These are phyloP conservation scores for Heliocybe sulcata DNA, from an alignment of 1,284 basidiomycete species.

Conservation along the genomic window DNA sequence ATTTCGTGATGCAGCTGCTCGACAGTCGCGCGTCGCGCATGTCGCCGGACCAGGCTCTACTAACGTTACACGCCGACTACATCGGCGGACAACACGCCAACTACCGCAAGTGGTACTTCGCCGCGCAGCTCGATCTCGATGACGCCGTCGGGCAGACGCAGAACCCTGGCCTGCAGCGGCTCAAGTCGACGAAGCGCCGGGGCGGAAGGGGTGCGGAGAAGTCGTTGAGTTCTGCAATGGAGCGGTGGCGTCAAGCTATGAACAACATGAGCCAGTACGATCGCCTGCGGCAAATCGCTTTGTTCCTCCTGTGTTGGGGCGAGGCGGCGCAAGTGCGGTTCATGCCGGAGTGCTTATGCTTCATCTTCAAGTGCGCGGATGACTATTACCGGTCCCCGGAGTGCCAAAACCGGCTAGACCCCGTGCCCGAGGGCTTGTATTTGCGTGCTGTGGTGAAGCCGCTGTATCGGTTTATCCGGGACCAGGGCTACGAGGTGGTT, in stretches of 20 bases:
- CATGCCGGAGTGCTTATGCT: constrained; percentile 94
- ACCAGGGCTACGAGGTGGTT: constrained; percentile 96
- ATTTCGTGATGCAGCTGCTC: constrained; percentile 97
- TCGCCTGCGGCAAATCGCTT: constrained; percentile 91
- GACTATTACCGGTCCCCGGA: constrained; percentile 99
- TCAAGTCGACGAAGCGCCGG: constrained; percentile 60
- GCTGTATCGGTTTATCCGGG: constrained; percentile 94
- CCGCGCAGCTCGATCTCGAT: constrained; percentile 97
- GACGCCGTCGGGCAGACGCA: constrained; percentile 93
- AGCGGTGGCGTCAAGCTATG: constrained; percentile 97
- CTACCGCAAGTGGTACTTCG: constrained; percentile 99
- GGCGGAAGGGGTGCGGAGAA: constrained; percentile 55
- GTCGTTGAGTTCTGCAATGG: constrained; percentile 81
- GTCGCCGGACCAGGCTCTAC: constrained; percentile 91
- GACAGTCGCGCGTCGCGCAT: constrained; percentile 97
- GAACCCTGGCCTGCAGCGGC: constrained; percentile 83
- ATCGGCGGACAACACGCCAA: constrained; percentile 97
- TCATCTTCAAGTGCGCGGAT: constrained; percentile 99
- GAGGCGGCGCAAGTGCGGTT: constrained; percentile 99
- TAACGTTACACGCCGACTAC: constrained; percentile 97
- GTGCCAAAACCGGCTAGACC: constrained; percentile 90
- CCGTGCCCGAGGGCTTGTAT: constrained; percentile 94
- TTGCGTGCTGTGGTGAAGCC: constrained; percentile 90
- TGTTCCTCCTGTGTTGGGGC: constrained; percentile 96
- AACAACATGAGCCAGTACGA: constrained; percentile 99